Conservation (phyloP, 495 filamentous ascomycete species). For the Penicillium salamii region DNA sequence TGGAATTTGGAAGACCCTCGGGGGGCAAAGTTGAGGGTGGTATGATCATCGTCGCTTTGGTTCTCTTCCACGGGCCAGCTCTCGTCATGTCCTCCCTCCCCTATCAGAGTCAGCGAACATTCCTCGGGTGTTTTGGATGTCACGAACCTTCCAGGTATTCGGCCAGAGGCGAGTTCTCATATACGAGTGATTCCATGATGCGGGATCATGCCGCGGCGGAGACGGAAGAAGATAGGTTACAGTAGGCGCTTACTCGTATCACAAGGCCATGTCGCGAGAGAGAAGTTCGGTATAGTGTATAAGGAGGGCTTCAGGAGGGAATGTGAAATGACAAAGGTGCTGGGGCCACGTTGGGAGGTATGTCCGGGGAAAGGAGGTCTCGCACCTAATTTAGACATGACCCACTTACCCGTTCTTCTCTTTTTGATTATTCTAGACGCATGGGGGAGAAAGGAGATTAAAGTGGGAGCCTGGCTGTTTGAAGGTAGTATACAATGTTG, state of each 20-base stretch:
- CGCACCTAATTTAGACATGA: constrained; percentile 19
- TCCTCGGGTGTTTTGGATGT: not conserved
- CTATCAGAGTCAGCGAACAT: constrained; percentile 31
- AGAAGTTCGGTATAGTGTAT: not conserved
- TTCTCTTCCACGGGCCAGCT: constrained; percentile 45
- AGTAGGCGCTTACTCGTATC: too few species aligned
- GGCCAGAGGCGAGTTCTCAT: constrained; percentile 86
- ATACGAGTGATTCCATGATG: constrained; percentile 88
- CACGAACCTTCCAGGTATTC: constrained; percentile 86
- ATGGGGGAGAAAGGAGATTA: too few species aligned
- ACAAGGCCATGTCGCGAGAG: constrained; percentile 19
- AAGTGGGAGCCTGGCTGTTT: too few species aligned
- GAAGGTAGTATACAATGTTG: too few species aligned
- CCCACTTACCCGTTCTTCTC: constrained; percentile 27
- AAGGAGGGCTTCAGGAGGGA: not conserved
- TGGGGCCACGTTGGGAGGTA: constrained; percentile 21
- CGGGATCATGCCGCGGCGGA: constrained; percentile 23
- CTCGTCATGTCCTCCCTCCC: constrained; percentile 45
- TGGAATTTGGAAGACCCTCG: constrained; percentile 66
- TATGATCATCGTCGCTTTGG: constrained; percentile 33
- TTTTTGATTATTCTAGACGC: constrained; percentile 7
- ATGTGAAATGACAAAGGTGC: constrained; percentile 1
- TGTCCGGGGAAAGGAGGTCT: constrained; percentile 30
- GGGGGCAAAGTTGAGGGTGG: constrained; percentile 66
- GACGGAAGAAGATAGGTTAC: too few species aligned